phyloP scores from a whole-genome alignment of 1,284 basidiomycete species.

The Cerrena zonata region DNA sequence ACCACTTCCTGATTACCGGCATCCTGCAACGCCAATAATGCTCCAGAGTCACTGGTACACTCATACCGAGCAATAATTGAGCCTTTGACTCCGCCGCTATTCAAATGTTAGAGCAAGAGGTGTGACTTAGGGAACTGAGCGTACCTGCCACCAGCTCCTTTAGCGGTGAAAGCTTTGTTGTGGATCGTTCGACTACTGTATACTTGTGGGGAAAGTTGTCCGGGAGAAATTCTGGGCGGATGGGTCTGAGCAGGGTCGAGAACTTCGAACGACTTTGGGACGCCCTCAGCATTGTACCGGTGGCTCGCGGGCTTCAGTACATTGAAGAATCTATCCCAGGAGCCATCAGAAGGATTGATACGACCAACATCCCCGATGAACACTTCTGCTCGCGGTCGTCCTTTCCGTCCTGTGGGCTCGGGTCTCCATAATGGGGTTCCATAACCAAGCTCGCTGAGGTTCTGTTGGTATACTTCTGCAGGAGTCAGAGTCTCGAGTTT shows the following conservation, averaged over 20 bases:
- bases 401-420: slow-evolving; percentile 5
- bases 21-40: slow-evolving; percentile 9
- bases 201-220: neutral
- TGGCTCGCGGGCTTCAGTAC: slow-evolving; percentile 1
- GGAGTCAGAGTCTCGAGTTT: no score
- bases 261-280: slow-evolving; percentile 11
- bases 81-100: neutral
- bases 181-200: slow-evolving; percentile 11
- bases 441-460: slow-evolving; percentile 13
- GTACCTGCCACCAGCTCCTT: slow-evolving; percentile 2
- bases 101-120: neutral
- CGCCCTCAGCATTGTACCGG: slow-evolving; percentile 2
- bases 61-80: neutral
- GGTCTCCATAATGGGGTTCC: slow-evolving; percentile 22
- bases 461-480: slow-evolving; percentile 18
- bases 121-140: slow-evolving; percentile 7
- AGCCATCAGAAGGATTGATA: slow-evolving; percentile 11
- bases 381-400: slow-evolving; percentile 6
- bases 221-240: neutral
- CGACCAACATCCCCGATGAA: slow-evolving; percentile 23
- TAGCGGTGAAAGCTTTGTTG: no score
- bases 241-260: slow-evolving; percentile 7
- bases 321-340: slow-evolving; percentile 19
- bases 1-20: slow-evolving; percentile 5
- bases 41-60: slow-evolving; percentile 9